Conservation (phyloP, 2,329 filamentous ascomycete species). For the Davidsoniella virescens region DNA sequence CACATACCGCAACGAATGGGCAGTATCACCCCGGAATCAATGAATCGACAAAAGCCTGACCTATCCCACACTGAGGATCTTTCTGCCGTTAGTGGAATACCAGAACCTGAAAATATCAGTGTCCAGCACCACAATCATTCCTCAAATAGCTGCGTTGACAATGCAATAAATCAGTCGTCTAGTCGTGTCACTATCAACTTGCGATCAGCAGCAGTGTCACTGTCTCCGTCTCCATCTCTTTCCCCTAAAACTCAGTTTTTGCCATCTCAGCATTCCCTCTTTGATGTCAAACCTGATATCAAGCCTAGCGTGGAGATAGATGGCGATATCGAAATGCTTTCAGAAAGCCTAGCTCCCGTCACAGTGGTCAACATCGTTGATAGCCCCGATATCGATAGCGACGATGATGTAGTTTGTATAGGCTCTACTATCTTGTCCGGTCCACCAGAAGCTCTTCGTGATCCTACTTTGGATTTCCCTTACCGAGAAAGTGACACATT, state of each 20-base stretch:
- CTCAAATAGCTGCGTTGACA: not conserved
- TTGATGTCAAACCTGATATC: not conserved
- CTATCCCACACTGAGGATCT: no score
- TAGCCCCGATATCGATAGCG: not conserved
- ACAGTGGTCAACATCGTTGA: constrained; percentile 3
- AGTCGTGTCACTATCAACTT: constrained; percentile 4
- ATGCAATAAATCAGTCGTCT: not conserved
- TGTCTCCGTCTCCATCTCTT: not conserved
- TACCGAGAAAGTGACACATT: constrained; percentile 23
- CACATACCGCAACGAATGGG: no score
- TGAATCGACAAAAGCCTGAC: no score
- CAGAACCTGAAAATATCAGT: no score
- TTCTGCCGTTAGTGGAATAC: no score
- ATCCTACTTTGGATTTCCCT: constrained; percentile 32
- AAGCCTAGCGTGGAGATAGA: not conserved
- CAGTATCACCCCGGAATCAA: no score
- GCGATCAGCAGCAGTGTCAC: not conserved
- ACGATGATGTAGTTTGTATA: not conserved
- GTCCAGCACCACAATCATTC: no score
- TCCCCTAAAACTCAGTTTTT: not conserved
- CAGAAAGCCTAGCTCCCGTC: constrained; percentile 21
- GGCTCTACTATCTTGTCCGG: constrained; percentile 14
- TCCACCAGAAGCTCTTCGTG: constrained; percentile 17
- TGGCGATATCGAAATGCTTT: constrained; percentile 18
- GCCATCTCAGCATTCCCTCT: not conserved